Evolutionary conservation across 192 early-diverging fungal genomes (phyloP).

Genomic region (Coemansia reversa): DNA sequence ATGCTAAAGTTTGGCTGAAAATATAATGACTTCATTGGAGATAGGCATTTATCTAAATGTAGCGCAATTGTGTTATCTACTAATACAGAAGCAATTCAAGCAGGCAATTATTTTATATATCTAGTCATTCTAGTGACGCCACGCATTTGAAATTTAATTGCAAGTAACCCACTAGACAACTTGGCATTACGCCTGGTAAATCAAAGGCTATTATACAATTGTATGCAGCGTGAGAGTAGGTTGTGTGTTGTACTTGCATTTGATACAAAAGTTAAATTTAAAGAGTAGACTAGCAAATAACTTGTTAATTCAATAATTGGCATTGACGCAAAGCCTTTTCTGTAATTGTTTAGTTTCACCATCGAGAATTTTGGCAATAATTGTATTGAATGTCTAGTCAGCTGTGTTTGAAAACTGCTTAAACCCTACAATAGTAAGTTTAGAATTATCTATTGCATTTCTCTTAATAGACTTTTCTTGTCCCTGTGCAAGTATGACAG

Average conservation of each 20-base stretch:
- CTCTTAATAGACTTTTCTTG: too few relatives aligned
- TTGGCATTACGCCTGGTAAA: neutral
- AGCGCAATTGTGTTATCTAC: neutral
- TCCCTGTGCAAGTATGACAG: too few relatives aligned
- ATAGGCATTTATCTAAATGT: neutral
- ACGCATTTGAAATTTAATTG: neutral
- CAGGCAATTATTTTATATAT: too few relatives aligned
- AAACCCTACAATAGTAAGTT: too few relatives aligned
- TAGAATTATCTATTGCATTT: too few relatives aligned
- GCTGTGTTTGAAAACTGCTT: too few relatives aligned
- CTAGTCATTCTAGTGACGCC: neutral
- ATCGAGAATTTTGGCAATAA: too few relatives aligned
- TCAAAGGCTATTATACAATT: constrained; percentile 7
- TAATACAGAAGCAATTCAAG: neutral
- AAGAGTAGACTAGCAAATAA: neutral
- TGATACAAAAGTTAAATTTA: neutral
- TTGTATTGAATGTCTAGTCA: too few relatives aligned
- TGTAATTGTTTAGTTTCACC: neutral
- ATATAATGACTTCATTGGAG: neutral
- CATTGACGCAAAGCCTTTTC: neutral
- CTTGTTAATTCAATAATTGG: neutral
- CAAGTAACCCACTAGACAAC: neutral
- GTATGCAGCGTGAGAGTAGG: neutral
- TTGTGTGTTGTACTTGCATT: neutral
- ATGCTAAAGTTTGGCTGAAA: neutral